phyloP scores from a whole-genome alignment of 164 flowering plant species.

The Amborella trichopoda region DNA sequence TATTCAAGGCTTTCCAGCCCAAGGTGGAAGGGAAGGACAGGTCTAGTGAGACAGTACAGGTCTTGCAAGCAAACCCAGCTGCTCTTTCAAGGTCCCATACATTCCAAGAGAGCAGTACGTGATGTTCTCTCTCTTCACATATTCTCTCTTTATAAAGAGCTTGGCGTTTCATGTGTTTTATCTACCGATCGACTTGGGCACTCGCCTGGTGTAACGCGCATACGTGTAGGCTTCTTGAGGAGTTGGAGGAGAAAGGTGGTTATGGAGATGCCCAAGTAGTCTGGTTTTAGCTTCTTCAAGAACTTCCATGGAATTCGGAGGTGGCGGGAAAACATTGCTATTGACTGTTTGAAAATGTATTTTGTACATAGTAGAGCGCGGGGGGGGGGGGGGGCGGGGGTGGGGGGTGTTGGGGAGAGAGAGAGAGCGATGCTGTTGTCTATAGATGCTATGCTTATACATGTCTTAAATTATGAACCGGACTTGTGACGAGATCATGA shows the following conservation, averaged over 20 bases:
- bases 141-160: background rate
- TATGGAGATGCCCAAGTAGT: background rate
- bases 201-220: conserved; percentile 1
- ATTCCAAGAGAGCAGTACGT: conserved; percentile 30
- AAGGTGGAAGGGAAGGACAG: conserved; percentile 11
- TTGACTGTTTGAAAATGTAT: background rate
- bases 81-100: conserved; percentile 36
- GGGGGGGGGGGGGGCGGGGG: too few species aligned
- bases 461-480: too few species aligned
- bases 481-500: too few species aligned
- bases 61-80: conserved; percentile 38
- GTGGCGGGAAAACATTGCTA: background rate
- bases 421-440: conserved; percentile 2
- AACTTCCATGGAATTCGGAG: background rate
- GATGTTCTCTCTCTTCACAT: background rate
- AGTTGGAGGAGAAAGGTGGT: background rate
- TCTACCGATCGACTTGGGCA: background rate
- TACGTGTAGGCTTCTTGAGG: background rate
- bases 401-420: too few species aligned
- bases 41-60: conserved; percentile 13
- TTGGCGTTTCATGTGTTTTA: background rate
- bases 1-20: conserved; percentile 20
- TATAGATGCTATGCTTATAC: conserved; percentile 5
- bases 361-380: conserved; percentile 16
- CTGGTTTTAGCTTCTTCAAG: background rate